phyloP scores from a whole-genome alignment of 345 rosid species.

The Bruguiera sexangula region DNA sequence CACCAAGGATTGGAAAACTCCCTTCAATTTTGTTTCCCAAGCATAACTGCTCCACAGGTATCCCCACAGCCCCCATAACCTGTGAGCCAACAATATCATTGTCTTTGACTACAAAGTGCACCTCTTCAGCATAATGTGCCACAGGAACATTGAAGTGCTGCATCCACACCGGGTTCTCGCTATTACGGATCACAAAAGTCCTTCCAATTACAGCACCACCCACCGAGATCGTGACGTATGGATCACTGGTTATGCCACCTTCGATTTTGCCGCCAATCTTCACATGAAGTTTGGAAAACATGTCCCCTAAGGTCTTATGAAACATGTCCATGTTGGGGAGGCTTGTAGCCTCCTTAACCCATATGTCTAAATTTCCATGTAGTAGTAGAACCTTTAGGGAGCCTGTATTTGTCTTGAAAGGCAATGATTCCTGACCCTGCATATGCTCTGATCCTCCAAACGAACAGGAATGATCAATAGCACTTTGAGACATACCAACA shows the following conservation, averaged over 20 bases:
- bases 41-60: constrained; percentile 56
- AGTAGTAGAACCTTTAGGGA: constrained; percentile 53
- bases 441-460: constrained; percentile 68
- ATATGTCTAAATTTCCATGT: constrained; percentile 83
- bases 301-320: constrained; percentile 61
- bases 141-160: constrained; percentile 81
- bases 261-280: constrained; percentile 52
- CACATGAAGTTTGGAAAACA: constrained; percentile 44
- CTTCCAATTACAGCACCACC: constrained; percentile 74
- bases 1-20: constrained; percentile 51
- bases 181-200: constrained; percentile 70
- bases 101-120: constrained; percentile 81
- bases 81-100: constrained; percentile 78
- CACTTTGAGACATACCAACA: constrained; percentile 41
- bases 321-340: constrained; percentile 89
- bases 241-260: constrained; percentile 73
- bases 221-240: constrained; percentile 70
- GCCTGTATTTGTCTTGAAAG: constrained; percentile 50
- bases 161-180: constrained; percentile 82
- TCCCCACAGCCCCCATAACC: constrained; percentile 72
- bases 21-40: constrained; percentile 60
- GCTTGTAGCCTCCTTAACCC: constrained; percentile 77
- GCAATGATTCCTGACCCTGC: constrained; percentile 49
- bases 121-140: constrained; percentile 71
- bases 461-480: constrained; percentile 44